Evolutionary conservation across 2,329 filamentous ascomycete species (phyloP).

Genomic region (Fusarium fujikuroi): DNA sequence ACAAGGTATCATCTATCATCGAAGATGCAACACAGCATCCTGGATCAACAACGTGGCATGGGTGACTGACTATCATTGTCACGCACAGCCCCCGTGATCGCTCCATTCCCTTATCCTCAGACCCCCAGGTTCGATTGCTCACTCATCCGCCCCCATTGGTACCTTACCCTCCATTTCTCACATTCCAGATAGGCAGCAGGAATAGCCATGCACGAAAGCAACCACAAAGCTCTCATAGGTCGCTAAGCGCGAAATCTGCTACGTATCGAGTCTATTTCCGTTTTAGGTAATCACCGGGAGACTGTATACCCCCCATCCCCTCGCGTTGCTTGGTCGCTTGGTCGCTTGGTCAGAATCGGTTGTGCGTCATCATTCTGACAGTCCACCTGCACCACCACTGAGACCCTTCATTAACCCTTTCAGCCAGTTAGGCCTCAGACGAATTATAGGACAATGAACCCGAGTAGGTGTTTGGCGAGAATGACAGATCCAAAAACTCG

Average conservation of each 20-base stretch:
- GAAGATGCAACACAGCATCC: conserved; percentile 27
- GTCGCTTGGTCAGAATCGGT: not conserved
- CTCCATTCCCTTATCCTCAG: conserved; percentile 8
- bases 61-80: conserved; percentile 24
- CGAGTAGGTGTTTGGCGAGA: conserved; percentile 1
- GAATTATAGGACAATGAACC: not conserved
- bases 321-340: not conserved
- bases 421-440: not conserved
- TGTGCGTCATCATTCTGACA: conserved; percentile 1
- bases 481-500: conserved; percentile 20
- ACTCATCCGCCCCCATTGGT: conserved; percentile 24
- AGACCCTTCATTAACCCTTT: not conserved
- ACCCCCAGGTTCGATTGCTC: conserved; percentile 23
- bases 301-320: conserved; percentile 16
- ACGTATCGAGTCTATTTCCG: conserved; percentile 8
- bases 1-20: conserved; percentile 6
- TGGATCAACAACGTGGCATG: conserved; percentile 16
- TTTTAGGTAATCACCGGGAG: conserved; percentile 24
- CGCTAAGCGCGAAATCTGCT: conserved; percentile 21
- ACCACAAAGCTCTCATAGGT: conserved; percentile 17
- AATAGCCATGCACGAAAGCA: conserved; percentile 30
- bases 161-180: conserved; percentile 16
- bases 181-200: conserved; percentile 19
- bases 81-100: conserved; percentile 34
- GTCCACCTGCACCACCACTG: not conserved